These are phyloP conservation scores for Entomophthora muscae DNA, from an alignment of 371 early-diverging fungal species.

Conservation along the genomic window DNA sequence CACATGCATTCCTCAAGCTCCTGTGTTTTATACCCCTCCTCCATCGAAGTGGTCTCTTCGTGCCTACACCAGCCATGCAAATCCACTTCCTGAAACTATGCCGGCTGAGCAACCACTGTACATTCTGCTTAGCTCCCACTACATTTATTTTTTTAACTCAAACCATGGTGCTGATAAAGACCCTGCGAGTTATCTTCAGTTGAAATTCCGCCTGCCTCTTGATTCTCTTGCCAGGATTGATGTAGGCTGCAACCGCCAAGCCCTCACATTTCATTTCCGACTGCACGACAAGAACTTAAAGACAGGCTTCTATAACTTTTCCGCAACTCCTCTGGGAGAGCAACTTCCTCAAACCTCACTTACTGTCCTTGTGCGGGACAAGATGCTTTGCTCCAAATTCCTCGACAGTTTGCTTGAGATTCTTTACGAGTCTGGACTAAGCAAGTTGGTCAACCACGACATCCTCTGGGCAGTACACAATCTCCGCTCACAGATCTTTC, in stretches of 20 bases:
- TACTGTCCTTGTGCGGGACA: background rate
- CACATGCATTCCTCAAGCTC: conserved; percentile 6
- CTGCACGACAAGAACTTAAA: background rate
- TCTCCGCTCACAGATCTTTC: background rate
- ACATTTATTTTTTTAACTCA: background rate
- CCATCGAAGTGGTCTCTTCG: background rate
- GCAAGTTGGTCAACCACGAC: conserved; percentile 7
- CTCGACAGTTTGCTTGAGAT: background rate
- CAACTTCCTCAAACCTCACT: background rate
- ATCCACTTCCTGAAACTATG: background rate
- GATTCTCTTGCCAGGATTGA: background rate
- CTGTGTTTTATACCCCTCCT: background rate
- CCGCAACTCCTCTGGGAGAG: background rate
- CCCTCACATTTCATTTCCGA: background rate
- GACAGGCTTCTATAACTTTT: background rate
- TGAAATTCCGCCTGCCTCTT: background rate
- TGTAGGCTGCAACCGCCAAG: conserved; percentile 2
- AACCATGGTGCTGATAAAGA: background rate
- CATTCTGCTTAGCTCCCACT: background rate
- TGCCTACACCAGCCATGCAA: background rate
- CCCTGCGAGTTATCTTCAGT: background rate
- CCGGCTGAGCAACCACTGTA: background rate
- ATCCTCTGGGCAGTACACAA: background rate
- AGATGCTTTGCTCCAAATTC: background rate
- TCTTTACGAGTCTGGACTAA: background rate